Base-by-base conservation (phyloP, 345 rosid species). In the Xanthoceras sorbifolium region DNA sequence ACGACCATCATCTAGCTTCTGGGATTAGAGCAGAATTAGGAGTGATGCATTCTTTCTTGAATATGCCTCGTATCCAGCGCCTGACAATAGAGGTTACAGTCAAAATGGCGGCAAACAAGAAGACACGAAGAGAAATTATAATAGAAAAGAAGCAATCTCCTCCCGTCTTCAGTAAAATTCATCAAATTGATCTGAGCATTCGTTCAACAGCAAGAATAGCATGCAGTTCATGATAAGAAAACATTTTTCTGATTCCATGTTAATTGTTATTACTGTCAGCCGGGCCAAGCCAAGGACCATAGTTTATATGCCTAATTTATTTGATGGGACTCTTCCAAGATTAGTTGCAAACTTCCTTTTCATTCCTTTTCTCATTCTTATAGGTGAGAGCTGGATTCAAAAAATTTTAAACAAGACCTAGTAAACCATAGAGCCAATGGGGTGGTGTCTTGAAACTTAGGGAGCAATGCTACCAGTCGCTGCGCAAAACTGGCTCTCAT, bases 61-160 rank as follows among this genome's bases (percentile, higher is more conserved):
- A 82, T 68, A 74, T 70, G 29, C 78, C 85, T 74, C 84, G 78
- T 66, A 82, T 69, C 87, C 85, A 85, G 15, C 61, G 60, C 82
- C 87, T 85, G 76, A n/a, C 34, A 54, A 70, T 65, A 71, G 36
- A 48, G 50, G 22, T 66, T 31, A 66, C 14, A 22, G 25, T 72
- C 25, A 76, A 67, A 72, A 72, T 2, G 67, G 64, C 40, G 28
- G 68, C 59, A 62, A 62, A 28, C 25, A 28, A 36, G 28, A 62
- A 73, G 68, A 73, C 17, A 18, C 7, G 0, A 55, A 23, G 18
- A 36, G 17, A 34, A 36, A 40, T 23, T 31, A 54, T 25, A 70
- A n/a, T 23, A 15, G 15, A 54, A 72, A 25, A 77, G 14, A 25
- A 61, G 32, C 78, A 22, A 18, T 3, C 4, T 50, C n/a, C n/a